Conservation (phyloP, 495 filamentous ascomycete species). For the Bacidia rubella region DNA sequence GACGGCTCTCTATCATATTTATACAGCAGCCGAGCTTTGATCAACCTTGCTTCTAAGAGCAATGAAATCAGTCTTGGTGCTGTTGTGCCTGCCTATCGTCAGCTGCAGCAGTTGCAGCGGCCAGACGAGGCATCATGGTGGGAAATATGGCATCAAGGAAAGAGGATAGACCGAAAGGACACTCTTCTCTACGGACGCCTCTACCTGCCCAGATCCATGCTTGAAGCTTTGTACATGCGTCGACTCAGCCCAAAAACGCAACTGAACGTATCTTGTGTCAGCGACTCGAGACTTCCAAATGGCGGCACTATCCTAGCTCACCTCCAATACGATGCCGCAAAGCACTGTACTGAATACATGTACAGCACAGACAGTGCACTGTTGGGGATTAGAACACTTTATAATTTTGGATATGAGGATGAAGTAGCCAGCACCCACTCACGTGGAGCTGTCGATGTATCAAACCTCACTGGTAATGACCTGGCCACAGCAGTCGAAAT, state of each 20-base stretch:
- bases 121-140: conserved; percentile 35
- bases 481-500: conserved; percentile 15
- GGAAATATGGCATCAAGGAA: conserved; percentile 37
- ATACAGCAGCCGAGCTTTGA: conserved; percentile 66
- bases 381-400: conserved; percentile 74
- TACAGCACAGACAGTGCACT: conserved; percentile 86
- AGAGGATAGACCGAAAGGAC: conserved; percentile 33
- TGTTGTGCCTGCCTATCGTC: conserved; percentile 57
- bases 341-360: conserved; percentile 80
- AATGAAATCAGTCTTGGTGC: conserved; percentile 46
- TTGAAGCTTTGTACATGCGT: conserved; percentile 79
- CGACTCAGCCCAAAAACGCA: conserved; percentile 68
- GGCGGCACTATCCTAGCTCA: conserved; percentile 66
- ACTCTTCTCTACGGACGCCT: conserved; percentile 78
- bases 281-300: conserved; percentile 56
- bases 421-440: conserved; percentile 8
- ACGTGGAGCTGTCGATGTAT: not conserved
- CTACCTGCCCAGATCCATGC: conserved; percentile 43
- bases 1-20: conserved; percentile 88
- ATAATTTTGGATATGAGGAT: conserved; percentile 77
- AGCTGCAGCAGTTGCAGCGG: conserved; percentile 39
- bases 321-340: conserved; percentile 75
- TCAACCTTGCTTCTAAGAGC: conserved; percentile 40
- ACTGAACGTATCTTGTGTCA: conserved; percentile 68
- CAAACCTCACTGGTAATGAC: conserved; percentile 5